Conservation (phyloP, 1,284 basidiomycete species). For the Ganoderma lucidum region DNA sequence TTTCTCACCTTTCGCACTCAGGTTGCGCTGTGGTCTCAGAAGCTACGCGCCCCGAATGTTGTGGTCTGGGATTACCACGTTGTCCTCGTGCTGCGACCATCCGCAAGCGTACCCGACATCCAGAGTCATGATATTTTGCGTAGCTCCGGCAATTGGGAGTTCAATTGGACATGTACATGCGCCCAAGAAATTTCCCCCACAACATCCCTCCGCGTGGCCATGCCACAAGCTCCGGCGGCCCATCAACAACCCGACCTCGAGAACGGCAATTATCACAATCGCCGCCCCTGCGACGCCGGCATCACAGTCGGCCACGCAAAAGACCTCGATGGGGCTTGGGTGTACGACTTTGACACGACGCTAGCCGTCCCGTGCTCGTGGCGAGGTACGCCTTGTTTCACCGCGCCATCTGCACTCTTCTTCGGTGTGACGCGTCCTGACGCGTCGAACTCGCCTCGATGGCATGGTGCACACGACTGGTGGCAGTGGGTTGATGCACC, state of each 20-base stretch:
- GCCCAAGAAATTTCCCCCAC: neutral
- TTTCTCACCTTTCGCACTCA: conserved; percentile 36
- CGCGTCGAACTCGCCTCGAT: neutral
- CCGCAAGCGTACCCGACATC: conserved; percentile 25
- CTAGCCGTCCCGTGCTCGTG: conserved; percentile 58
- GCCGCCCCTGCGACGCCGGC: neutral
- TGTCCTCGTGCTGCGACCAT: conserved; percentile 56
- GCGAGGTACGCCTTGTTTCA: conserved; percentile 49
- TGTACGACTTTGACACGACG: conserved; percentile 72
- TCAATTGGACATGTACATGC: neutral
- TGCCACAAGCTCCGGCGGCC: neutral
- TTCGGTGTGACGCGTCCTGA: neutral
- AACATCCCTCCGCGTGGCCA: conserved; percentile 15
- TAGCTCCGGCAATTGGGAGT: neutral
- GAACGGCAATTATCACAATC: neutral
- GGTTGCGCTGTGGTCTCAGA: conserved; percentile 75
- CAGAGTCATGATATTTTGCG: neutral
- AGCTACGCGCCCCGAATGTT: conserved; percentile 43
- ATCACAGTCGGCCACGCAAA: conserved; percentile 21
- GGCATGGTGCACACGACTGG: conserved; percentile 3
- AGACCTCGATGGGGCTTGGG: conserved; percentile 46
- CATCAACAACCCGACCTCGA: neutral
- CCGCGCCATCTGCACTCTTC: neutral
- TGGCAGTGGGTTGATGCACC: neutral
- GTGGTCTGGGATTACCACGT: conserved; percentile 85